Evolutionary conservation across 345 rosid genomes (phyloP).

Genomic region (Nephelium lappaceum): DNA sequence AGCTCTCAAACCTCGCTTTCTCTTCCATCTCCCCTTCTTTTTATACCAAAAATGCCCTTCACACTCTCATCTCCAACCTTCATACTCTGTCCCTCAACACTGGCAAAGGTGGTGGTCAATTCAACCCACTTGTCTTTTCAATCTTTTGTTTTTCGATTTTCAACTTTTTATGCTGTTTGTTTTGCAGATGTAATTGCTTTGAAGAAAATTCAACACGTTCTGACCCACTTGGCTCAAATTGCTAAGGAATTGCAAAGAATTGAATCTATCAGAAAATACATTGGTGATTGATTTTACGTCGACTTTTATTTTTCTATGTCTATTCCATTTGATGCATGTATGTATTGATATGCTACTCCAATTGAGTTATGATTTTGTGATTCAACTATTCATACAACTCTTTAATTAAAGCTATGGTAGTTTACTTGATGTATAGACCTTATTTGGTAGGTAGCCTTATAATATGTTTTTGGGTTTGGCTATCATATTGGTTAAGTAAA

Average conservation of each 20-base stretch:
- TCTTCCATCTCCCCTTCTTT: constrained; percentile 74
- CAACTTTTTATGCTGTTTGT: neutral
- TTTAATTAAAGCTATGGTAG: neutral
- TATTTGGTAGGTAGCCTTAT: too few species aligned
- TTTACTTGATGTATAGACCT: too few species aligned
- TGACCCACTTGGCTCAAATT: constrained; percentile 45
- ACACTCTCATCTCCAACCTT: constrained; percentile 36
- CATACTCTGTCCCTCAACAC: constrained; percentile 46
- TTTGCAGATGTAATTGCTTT: constrained; percentile 48
- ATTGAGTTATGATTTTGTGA: neutral
- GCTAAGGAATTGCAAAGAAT: constrained; percentile 50
- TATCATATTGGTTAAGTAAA: neutral
- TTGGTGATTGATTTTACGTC: constrained; percentile 52
- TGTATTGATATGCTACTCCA: neutral
- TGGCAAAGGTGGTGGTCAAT: constrained; percentile 37
- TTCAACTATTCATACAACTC: neutral
- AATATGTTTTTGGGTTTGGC: too few species aligned
- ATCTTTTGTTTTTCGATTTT: neutral
- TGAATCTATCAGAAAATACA: constrained; percentile 43
- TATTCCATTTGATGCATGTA: neutral
- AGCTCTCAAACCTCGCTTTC: constrained; percentile 49
- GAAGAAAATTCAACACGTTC: constrained; percentile 28
- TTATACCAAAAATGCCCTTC: constrained; percentile 43
- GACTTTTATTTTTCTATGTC: neutral
- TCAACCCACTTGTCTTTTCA: neutral